Conservation (phyloP, 306 rosid genomes). For the Corylus heterophylla region DNA sequence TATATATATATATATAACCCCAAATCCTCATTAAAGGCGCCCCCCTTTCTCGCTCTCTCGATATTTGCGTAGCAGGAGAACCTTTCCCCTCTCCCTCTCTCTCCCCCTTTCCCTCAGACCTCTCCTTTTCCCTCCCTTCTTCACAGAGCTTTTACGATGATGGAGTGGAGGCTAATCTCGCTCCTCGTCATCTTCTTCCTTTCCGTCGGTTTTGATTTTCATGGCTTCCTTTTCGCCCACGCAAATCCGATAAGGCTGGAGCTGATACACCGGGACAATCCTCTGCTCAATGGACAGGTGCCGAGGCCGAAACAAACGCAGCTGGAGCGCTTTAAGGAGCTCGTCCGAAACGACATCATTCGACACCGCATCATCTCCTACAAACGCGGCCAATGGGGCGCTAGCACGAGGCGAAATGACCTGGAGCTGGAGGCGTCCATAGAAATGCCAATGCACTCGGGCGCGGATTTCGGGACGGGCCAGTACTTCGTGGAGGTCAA, state of each 20-base stretch:
- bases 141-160: background rate
- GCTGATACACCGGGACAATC: slow-evolving; percentile 50
- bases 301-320: background rate
- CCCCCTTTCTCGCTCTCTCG: slow-evolving; percentile 7
- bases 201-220: background rate
- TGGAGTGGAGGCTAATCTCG: slow-evolving; percentile 18
- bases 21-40: slow-evolving; percentile 28
- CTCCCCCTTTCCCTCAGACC: too few relatives aligned
- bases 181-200: slow-evolving; percentile 31
- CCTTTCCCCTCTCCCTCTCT: too few relatives aligned
- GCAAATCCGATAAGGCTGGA: slow-evolving; percentile 33
- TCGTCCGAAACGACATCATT: slow-evolving; percentile 34
- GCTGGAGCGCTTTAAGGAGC: slow-evolving; percentile 30
- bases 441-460: slow-evolving; percentile 48
- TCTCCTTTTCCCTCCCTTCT: too few relatives aligned
- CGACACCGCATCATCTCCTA: slow-evolving; percentile 32
- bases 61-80: background rate
- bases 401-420: slow-evolving; percentile 19
- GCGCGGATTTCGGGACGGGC: slow-evolving; percentile 53
- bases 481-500: slow-evolving; percentile 59
- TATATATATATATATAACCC: background rate
- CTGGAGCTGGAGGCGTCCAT: slow-evolving; percentile 13
- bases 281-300: slow-evolving; percentile 4
- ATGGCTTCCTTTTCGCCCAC: slow-evolving; percentile 15
- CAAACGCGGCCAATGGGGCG: background rate